phyloP scores from a whole-genome alignment of 1,284 basidiomycete genomes.

The Porogramme epimiltina region DNA sequence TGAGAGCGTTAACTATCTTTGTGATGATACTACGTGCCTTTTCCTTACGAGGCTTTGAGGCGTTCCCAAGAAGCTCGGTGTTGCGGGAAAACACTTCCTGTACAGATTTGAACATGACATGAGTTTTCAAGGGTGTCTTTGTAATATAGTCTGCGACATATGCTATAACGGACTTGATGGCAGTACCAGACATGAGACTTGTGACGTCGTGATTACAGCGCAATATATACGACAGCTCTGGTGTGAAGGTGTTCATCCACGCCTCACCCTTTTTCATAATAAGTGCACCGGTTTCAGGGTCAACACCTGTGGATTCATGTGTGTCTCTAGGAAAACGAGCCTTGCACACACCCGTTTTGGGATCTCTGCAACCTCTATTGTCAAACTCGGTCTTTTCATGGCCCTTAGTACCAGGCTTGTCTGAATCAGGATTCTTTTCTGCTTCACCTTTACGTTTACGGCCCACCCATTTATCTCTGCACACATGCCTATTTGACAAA shows the following conservation, averaged over 20 bases:
- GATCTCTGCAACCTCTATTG: neutral
- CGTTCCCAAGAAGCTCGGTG: constrained; percentile 5
- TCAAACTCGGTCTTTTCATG: neutral
- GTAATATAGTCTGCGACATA: constrained; percentile 45
- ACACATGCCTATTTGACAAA: too few species aligned
- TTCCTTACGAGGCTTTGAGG: constrained; percentile 5
- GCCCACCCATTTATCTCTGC: too few species aligned
- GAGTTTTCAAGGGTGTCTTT: constrained; percentile 36
- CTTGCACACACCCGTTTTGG: neutral
- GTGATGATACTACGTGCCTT: constrained; percentile 29
- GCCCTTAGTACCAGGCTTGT: neutral
- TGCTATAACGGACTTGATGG: constrained; percentile 37
- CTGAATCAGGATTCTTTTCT: too few species aligned
- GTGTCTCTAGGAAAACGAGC: neutral
- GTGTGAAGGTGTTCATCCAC: constrained; percentile 36
- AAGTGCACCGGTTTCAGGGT: constrained; percentile 27
- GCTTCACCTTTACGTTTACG: neutral
- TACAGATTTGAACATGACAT: constrained; percentile 36
- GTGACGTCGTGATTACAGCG: constrained; percentile 40
- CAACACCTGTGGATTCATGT: neutral
- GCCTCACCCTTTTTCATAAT: constrained; percentile 35
- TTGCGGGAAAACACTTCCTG: constrained; percentile 27
- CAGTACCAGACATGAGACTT: constrained; percentile 36
- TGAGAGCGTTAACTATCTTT: constrained; percentile 21
- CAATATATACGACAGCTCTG: constrained; percentile 33